A percentile compares a stretch with the other conserved stretches of the same genome.
phyloP scores from a whole-genome alignment of 2,329 filamentous ascomycete species.

The Neonectria neomacrospora region DNA sequence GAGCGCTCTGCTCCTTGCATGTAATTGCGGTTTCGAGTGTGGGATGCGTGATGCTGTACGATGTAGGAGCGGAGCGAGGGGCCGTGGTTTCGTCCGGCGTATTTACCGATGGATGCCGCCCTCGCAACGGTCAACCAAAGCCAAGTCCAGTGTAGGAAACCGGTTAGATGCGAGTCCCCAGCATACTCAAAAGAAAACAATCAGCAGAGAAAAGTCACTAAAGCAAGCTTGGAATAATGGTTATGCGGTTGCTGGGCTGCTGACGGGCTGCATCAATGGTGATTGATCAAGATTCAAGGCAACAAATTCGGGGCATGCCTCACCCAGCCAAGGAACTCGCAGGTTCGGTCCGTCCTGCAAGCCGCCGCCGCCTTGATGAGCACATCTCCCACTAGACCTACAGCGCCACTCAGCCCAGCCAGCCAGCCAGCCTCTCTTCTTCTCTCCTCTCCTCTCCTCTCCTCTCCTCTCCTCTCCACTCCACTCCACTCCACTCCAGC shows the following conservation, averaged over 20 bases:
- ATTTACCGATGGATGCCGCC: background rate
- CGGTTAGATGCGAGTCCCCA: background rate
- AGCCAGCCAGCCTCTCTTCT: background rate
- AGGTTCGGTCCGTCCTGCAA: background rate
- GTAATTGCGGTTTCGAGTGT: background rate
- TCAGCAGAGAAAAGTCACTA: background rate
- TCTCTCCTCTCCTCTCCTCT: too few species aligned
- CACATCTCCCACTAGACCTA: background rate
- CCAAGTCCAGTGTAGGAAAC: background rate
- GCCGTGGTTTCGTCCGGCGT: too few species aligned
- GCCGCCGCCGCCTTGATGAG: background rate
- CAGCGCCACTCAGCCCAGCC: conserved; percentile 10
- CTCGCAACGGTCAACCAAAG: background rate
- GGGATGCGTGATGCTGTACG: background rate
- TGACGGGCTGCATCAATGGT: conserved; percentile 21
- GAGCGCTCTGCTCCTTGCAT: background rate
- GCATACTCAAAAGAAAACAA: background rate
- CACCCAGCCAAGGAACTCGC: too few species aligned
- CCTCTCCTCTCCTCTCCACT: too few species aligned
- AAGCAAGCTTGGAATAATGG: background rate
- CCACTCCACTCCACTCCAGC: too few species aligned
- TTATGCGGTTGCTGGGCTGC: conserved; percentile 3
- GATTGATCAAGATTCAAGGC: too few species aligned
- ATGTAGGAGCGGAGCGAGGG: too few species aligned
- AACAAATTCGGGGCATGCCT: background rate